Base-by-base conservation (phyloP, 768 basidiomycete genomes). In the Candolleomyces aberdarensis region DNA sequence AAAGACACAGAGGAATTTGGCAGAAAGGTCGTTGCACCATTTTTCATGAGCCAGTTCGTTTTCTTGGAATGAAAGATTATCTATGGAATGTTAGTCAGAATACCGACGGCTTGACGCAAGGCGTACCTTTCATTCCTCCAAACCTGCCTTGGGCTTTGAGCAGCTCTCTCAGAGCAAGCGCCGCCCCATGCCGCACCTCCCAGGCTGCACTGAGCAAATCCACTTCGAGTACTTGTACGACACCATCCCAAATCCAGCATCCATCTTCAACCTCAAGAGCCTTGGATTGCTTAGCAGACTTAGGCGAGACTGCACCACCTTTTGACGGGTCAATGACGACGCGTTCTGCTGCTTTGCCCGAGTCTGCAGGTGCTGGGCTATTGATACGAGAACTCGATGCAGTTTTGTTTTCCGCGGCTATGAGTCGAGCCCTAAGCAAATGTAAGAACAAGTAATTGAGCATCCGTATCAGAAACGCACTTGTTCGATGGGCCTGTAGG, bases 121-220 rank as follows among this genome's bases (percentile, higher is more conserved):
- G 57, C 73, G 22, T 58, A 91, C 92, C 86, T 78, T 79, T 81
- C 87, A 91, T 93, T 31, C 94, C 94, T 19, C 92, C 92, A 49
- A 79, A 87, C 67, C 82, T 81, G 6, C 94, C 94, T 69, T 96
- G 94, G 3, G 84, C 68, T 72, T 92, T 94, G 55, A 98, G 75
- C 49, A 98, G 73, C 69, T 98, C 97, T 50, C 94, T 83, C 32
- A 98, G 72, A 0, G 92, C 95, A 81, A 97, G 85, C 0, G 94
- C 91, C 15, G 95, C 90, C 40, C 97, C 97, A 67, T 99, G 97
- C 55, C 97, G 83, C 14, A 90, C 85, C 72, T 98, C 95, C 97
- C 97, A 98, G 3, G 86, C 82, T 3, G 88, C 82, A 66, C 89
- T 94, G 67, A 93, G 89, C 8, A 98, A 74, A 66, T 92, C 89